Base-by-base conservation (phyloP, 106 monocot species). In the Triglochin maritima region DNA sequence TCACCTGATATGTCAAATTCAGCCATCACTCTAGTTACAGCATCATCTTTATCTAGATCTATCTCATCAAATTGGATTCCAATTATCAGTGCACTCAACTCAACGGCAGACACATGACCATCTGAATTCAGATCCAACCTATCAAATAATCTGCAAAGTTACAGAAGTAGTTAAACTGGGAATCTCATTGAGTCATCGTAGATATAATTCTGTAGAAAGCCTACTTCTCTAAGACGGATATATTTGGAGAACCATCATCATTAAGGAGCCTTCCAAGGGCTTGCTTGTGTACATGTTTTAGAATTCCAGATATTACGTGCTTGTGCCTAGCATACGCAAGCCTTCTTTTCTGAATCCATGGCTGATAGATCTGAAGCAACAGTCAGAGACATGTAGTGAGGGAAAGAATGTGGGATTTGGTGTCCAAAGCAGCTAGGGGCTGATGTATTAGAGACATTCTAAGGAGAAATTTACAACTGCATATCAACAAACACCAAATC, bases 251-350 rank as follows among this genome's bases (percentile, higher is more conserved):
- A 55, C 92, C 92, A 70, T 89, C 84, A 55, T 56, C 53, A 13
- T 71, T 47, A 43, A 93, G 64, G 7, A 93, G 79, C 45, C 76
- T 68, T 17, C 85, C 93, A 61, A 93, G 74, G 12, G 77, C 41
- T 74, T 84, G 46, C 66, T 57, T 83, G 72, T 93, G 79, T 60
- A 79, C 86, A 71, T 89, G 83, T 63, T 48, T 77, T 51, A 93
- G 69, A 63, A 93, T 81, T 80, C 93, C 93, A 61, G 93, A 81
- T 65, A 93, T 88, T 49, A 89, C 75, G 70, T 89, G 93, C 41
- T 93, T 93, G 54, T 78, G 93, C 63, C 86, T 93, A 60, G 85
- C 88, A 78, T 84, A 93, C 50, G 89, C 93, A 42, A 93, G 54
- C 57, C 69, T 79, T 80, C 93, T 75, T 73, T 66, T 93, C 72